Percentiles rank a stretch among this genome's conserved stretches.
phyloP scores from a whole-genome alignment of 192 early-diverging fungal genomes.

The Funneliformis geosporum region DNA sequence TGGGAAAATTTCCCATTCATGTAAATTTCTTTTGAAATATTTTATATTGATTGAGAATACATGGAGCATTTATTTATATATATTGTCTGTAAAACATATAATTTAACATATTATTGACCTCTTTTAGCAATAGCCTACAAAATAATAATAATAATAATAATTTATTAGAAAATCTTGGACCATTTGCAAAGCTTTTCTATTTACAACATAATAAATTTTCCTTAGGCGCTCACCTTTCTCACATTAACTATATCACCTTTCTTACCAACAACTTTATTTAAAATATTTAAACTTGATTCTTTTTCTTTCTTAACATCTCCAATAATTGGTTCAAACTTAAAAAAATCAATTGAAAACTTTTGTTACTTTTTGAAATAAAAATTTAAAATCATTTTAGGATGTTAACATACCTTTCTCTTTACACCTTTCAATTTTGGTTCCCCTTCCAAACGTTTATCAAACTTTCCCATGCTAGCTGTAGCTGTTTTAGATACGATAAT shows the following conservation, averaged over 20 bases:
- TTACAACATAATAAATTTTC: slow-evolving; percentile 12
- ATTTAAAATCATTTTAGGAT: neutral
- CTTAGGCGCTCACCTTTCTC: slow-evolving; percentile 42
- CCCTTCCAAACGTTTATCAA: slow-evolving; percentile 78
- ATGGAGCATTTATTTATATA: neutral
- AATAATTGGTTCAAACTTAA: slow-evolving; percentile 64
- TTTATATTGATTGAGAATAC: neutral
- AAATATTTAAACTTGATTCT: slow-evolving; percentile 65
- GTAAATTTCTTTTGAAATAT: neutral
- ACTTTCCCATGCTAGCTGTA: slow-evolving; percentile 91
- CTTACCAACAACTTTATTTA: slow-evolving; percentile 62
- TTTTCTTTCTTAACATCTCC: slow-evolving; percentile 69
- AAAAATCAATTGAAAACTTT: neutral
- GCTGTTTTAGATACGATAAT: slow-evolving; percentile 76
- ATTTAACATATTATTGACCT: neutral
- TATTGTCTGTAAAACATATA: neutral
- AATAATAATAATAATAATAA: neutral
- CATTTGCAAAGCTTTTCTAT: neutral
- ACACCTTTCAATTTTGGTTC: slow-evolving; percentile 86
- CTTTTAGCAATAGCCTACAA: slow-evolving; percentile 25
- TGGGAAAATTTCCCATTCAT: too few relatives aligned
- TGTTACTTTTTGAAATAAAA: too few relatives aligned
- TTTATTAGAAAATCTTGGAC: neutral
- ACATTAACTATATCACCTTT: slow-evolving; percentile 51
- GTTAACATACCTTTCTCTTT: slow-evolving; percentile 53